Conservation (phyloP, 805 yeast species). For the Candida easanensis region DNA sequence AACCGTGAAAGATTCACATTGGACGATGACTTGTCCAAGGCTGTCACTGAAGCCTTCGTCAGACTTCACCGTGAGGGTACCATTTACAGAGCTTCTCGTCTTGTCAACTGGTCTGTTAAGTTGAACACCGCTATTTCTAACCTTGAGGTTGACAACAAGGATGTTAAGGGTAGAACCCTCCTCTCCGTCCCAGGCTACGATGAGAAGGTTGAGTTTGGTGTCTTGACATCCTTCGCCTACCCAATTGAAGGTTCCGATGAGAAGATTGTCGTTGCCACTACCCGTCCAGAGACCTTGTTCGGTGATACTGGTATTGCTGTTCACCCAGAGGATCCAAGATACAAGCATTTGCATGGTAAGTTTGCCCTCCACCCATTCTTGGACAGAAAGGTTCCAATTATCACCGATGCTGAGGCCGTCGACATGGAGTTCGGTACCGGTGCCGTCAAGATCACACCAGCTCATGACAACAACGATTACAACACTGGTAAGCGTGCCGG, state of each 20-base stretch:
- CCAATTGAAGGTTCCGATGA: conserved; percentile 84
- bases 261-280: conserved; percentile 88
- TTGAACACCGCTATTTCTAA: conserved; percentile 94
- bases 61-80: conserved; percentile 91
- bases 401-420: conserved; percentile 89
- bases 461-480: conserved; percentile 97
- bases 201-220: conserved; percentile 92
- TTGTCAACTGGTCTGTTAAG: conserved; percentile 95
- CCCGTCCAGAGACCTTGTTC: conserved; percentile 97
- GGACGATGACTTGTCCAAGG: conserved; percentile 68
- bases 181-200: conserved; percentile 88
- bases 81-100: conserved; percentile 88
- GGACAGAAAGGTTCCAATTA: conserved; percentile 80
- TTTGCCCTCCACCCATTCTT: conserved; percentile 87
- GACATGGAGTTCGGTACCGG: conserved; percentile 99
- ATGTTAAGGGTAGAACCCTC: conserved; percentile 75
- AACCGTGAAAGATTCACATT: conserved; percentile 89
- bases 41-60: conserved; percentile 91
- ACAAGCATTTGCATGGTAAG: conserved; percentile 93
- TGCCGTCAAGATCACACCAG: conserved; percentile 99
- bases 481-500: conserved; percentile 91
- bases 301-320: conserved; percentile 99
- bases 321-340: conserved; percentile 92
- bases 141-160: conserved; percentile 93
- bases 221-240: conserved; percentile 92